These are phyloP conservation scores for Colletotrichum gigasporum DNA, from an alignment of 2,329 filamentous ascomycete genomes.

Conservation along the genomic window DNA sequence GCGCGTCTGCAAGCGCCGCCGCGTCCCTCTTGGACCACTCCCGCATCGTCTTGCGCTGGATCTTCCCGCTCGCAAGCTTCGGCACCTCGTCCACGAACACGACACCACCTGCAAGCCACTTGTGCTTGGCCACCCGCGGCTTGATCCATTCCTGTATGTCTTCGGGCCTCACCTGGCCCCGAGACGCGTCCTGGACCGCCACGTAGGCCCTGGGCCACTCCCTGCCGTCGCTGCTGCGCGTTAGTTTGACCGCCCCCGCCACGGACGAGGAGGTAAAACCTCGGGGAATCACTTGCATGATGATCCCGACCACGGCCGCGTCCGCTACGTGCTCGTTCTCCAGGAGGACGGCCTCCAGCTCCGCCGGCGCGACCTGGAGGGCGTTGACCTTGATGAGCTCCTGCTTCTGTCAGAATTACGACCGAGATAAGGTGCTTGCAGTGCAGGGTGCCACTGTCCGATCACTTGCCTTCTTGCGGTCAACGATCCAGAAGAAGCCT, in stretches of 20 bases:
- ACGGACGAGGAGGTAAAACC: neutral
- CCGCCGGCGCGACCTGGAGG: slow-evolving; percentile 68
- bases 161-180: slow-evolving; percentile 54
- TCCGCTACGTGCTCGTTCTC: slow-evolving; percentile 62
- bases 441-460: neutral
- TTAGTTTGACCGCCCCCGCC: neutral
- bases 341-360: slow-evolving; percentile 61
- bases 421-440: neutral
- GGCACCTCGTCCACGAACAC: slow-evolving; percentile 66
- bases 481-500: slow-evolving; percentile 54
- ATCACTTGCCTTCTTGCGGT: slow-evolving; percentile 56
- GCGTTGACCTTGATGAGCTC: slow-evolving; percentile 70
- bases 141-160: slow-evolving; percentile 62
- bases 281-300: slow-evolving; percentile 47
- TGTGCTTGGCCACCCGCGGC: slow-evolving; percentile 59
- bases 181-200: slow-evolving; percentile 55
- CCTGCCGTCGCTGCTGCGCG: slow-evolving; percentile 47
- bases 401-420: slow-evolving; percentile 38
- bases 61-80: slow-evolving; percentile 67
- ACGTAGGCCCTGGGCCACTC: slow-evolving; percentile 65
- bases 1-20: slow-evolving; percentile 35
- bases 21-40: slow-evolving; percentile 67
- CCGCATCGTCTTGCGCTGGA: slow-evolving; percentile 63
- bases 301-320: slow-evolving; percentile 64
- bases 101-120: slow-evolving; percentile 60